Percentiles rank a stretch among this genome's conserved stretches.
Conservation (phyloP, 768 basidiomycete species). For the Tylopilus felleus region DNA sequence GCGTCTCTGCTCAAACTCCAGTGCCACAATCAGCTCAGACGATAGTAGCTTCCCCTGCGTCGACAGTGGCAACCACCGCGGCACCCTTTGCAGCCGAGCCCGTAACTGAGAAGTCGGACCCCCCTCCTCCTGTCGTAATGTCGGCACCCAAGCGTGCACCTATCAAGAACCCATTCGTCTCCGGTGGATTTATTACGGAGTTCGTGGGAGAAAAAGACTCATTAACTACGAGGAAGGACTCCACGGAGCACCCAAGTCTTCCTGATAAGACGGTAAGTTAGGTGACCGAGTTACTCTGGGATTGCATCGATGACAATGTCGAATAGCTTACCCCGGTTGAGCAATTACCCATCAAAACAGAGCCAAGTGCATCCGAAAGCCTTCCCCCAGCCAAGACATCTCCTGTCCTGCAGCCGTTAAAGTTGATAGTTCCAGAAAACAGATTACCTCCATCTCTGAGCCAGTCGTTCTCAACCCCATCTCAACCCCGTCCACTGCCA, state of each 20-base stretch:
- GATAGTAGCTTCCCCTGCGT: constrained; percentile 16
- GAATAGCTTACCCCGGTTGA: constrained; percentile 19
- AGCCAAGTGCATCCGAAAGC: constrained; percentile 8
- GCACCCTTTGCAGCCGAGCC: constrained; percentile 10
- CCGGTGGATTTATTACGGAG: constrained; percentile 47
- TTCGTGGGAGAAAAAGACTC: constrained; percentile 35
- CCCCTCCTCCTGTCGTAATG: constrained; percentile 3
- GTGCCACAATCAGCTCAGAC: constrained; percentile 15
- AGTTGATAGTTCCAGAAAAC: constrained; percentile 13
- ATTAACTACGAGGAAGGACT: constrained; percentile 19
- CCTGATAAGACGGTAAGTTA: constrained; percentile 17
- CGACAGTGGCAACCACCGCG: constrained; percentile 8
- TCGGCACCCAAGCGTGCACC: constrained; percentile 15
- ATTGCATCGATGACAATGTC: background rate
- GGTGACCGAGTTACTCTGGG: background rate
- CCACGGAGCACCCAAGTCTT: constrained; percentile 13
- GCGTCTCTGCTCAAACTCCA: constrained; percentile 12
- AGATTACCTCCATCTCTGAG: background rate
- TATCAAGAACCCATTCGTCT: constrained; percentile 45
- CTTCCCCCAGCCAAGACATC: constrained; percentile 14
- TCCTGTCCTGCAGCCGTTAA: constrained; percentile 8
- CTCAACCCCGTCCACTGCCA: constrained; percentile 13
- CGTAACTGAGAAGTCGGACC: constrained; percentile 10
- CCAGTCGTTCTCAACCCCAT: constrained; percentile 11
- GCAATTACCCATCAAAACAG: constrained; percentile 18